A percentile compares a stretch with the other conserved stretches of the same genome.
These are phyloP conservation scores for Aspergillus awamori DNA, from an alignment of 2,329 filamentous ascomycete species.

Conservation along the genomic window DNA sequence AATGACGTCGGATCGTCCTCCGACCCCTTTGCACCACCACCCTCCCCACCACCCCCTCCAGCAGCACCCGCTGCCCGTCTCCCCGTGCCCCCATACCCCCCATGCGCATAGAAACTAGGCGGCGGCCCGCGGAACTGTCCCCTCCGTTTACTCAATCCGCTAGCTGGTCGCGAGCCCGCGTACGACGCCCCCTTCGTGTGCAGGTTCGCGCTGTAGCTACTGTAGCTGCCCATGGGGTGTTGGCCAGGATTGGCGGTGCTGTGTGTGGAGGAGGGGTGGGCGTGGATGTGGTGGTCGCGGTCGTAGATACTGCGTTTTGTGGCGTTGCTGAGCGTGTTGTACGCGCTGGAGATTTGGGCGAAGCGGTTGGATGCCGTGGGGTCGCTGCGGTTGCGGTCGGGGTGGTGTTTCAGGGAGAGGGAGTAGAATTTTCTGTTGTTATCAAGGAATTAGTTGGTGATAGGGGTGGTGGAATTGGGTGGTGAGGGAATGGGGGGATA, in stretches of 20 bases:
- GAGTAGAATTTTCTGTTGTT: slow-evolving; percentile 70
- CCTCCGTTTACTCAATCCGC: slow-evolving; percentile 75
- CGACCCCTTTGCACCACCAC: slow-evolving; percentile 15
- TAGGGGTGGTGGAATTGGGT: not conserved
- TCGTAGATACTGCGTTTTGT: slow-evolving; percentile 81
- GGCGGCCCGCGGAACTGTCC: slow-evolving; percentile 81
- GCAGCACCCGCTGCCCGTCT: slow-evolving; percentile 15
- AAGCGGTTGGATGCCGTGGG: slow-evolving; percentile 74
- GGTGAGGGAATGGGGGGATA: not conserved
- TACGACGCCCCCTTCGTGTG: slow-evolving; percentile 45
- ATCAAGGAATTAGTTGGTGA: not conserved
- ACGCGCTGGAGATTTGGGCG: slow-evolving; percentile 81
- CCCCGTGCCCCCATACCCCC: slow-evolving; percentile 66
- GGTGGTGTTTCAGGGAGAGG: slow-evolving; percentile 89
- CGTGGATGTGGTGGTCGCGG: slow-evolving; percentile 52
- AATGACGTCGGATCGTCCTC: slow-evolving; percentile 42
- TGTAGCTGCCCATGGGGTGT: slow-evolving; percentile 58
- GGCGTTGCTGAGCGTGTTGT: slow-evolving; percentile 71
- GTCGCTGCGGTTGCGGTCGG: slow-evolving; percentile 82
- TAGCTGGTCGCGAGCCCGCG: slow-evolving; percentile 69
- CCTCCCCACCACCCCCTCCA: slow-evolving; percentile 10
- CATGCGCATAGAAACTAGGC: slow-evolving; percentile 81
- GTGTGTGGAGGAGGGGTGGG: slow-evolving; percentile 33
- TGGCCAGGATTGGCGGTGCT: slow-evolving; percentile 35
- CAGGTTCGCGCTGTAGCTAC: slow-evolving; percentile 46